phyloP scores from a whole-genome alignment of 371 early-diverging fungal species.

The Rhizopus stolonifer region DNA sequence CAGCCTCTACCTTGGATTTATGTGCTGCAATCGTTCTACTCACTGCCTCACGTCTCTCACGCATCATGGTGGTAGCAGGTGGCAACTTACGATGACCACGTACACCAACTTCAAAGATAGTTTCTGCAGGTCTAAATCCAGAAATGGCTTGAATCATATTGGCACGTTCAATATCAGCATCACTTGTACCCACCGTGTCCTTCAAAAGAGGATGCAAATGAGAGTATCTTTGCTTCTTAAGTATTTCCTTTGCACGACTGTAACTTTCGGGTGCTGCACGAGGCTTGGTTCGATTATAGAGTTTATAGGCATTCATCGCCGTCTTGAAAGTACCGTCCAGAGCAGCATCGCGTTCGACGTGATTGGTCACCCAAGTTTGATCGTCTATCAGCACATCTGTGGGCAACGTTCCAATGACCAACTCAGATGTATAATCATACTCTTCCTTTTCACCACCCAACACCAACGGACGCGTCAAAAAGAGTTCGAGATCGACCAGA shows the following conservation, averaged over 20 bases:
- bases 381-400: slow-evolving; percentile 64
- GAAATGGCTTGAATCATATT: slow-evolving; percentile 73
- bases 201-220: slow-evolving; percentile 79
- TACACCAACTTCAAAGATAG: slow-evolving; percentile 90
- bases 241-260: slow-evolving; percentile 80
- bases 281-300: slow-evolving; percentile 81
- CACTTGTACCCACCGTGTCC: slow-evolving; percentile 23
- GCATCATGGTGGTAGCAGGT: slow-evolving; percentile 77
- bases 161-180: slow-evolving; percentile 58
- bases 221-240: slow-evolving; percentile 51
- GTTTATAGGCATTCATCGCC: slow-evolving; percentile 81
- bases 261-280: slow-evolving; percentile 86
- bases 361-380: slow-evolving; percentile 68
- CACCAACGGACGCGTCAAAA: slow-evolving; percentile 76
- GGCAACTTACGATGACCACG: slow-evolving; percentile 77
- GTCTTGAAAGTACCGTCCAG: slow-evolving; percentile 66
- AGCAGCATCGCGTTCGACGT: slow-evolving; percentile 59
- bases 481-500: slow-evolving; percentile 89
- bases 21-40: slow-evolving; percentile 57
- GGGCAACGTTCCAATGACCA: slow-evolving; percentile 83
- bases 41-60: slow-evolving; percentile 68
- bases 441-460: slow-evolving; percentile 52
- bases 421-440: slow-evolving; percentile 76
- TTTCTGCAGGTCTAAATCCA: slow-evolving; percentile 84
- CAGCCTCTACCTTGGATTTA: slow-evolving; percentile 15